phyloP scores from a whole-genome alignment of 108 stramenopile genomes.

The Fragilaria crotonensis region DNA sequence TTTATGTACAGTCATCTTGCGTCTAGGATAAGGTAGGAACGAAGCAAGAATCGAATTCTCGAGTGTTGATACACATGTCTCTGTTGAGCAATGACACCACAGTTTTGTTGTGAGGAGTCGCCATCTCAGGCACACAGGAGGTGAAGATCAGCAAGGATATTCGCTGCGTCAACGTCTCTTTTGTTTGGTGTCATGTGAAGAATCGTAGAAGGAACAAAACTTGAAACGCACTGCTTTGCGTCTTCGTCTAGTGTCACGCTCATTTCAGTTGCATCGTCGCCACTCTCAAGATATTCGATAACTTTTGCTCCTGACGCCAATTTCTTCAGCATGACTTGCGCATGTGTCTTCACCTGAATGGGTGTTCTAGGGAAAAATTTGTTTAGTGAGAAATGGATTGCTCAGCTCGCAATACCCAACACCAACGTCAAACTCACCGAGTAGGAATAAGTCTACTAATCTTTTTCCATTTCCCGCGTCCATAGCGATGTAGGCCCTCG shows the following conservation, averaged over 20 bases:
- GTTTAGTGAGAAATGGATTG: not conserved
- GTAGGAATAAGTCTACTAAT: conserved; percentile 27
- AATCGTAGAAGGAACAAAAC: not conserved
- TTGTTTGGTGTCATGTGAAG: not conserved
- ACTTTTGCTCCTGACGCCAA: conserved; percentile 11
- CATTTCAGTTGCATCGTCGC: not conserved
- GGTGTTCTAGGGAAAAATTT: conserved; percentile 13
- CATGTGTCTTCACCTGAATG: conserved; percentile 37
- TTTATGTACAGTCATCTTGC: no score
- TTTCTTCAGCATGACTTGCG: conserved; percentile 17
- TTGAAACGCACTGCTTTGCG: not conserved
- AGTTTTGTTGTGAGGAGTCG: no score
- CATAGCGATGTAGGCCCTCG: conserved; percentile 21
- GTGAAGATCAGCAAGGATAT: not conserved
- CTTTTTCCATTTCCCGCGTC: conserved; percentile 31
- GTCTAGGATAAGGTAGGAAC: no score
- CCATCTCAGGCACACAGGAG: not conserved
- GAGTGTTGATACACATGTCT: no score
- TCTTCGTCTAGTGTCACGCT: not conserved
- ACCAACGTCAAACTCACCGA: conserved; percentile 15
- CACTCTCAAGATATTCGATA: not conserved
- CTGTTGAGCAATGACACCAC: no score
- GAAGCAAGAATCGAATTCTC: no score
- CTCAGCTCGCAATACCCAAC: not conserved
- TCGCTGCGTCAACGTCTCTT: not conserved